phyloP scores from a whole-genome alignment of 2,329 filamentous ascomycete species.

The Pseudonectria foliicola region DNA sequence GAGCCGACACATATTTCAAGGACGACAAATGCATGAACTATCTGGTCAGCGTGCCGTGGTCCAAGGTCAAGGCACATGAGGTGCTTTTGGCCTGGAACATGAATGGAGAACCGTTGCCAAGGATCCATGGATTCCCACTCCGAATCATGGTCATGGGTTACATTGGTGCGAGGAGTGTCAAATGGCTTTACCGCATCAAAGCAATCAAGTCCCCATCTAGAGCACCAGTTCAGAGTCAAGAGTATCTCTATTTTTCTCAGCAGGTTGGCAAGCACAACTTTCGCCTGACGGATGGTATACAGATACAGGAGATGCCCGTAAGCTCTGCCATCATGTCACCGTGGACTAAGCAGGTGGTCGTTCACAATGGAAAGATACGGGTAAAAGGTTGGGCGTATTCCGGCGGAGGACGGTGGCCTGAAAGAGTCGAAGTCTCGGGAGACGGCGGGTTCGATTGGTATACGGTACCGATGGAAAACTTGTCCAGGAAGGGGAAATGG shows the following conservation, averaged over 20 bases:
- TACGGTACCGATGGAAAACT: conserved; percentile 49
- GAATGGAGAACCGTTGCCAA: conserved; percentile 58
- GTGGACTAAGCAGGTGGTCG: conserved; percentile 49
- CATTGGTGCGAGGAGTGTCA: conserved; percentile 58
- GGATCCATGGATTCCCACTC: conserved; percentile 59
- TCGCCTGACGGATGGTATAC: conserved; percentile 51
- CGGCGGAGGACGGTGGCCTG: conserved; percentile 52
- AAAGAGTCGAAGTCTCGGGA: conserved; percentile 54
- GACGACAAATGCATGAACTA: conserved; percentile 60
- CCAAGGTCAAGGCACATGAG: conserved; percentile 60
- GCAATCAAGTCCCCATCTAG: conserved; percentile 48
- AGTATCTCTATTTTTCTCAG: conserved; percentile 63
- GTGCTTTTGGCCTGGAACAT: conserved; percentile 65
- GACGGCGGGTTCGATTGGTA: conserved; percentile 62
- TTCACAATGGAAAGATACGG: conserved; percentile 52
- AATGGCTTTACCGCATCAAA: conserved; percentile 57
- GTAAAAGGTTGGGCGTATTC: conserved; percentile 51
- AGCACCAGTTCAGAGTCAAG: conserved; percentile 57
- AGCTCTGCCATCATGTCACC: conserved; percentile 60
- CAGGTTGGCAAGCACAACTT: conserved; percentile 63
- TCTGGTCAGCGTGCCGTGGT: conserved; percentile 57
- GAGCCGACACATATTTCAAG: conserved; percentile 69
- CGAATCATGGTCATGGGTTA: conserved; percentile 58
- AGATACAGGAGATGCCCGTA: conserved; percentile 67
- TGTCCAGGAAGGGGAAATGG: conserved; percentile 55